Base-by-base conservation (phyloP, 441 rosid genomes). In the Gossypium davidsonii region DNA sequence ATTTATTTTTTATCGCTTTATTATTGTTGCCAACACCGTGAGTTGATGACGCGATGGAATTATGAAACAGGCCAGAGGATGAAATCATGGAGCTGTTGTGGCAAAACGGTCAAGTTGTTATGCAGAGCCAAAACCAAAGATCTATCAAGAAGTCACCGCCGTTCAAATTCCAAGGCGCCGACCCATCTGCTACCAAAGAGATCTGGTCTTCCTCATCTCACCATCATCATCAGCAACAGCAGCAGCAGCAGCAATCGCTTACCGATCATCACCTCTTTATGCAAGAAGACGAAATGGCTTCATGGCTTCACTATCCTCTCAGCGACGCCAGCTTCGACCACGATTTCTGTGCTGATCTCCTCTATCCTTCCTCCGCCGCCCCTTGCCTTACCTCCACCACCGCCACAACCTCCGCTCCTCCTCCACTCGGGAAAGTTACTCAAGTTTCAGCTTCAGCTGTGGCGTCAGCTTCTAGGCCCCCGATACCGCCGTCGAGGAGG, bases 211-310 rank as follows among this genome's bases (percentile, higher is more conserved):
- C 80, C 0, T 25, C 59, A 1, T 7, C 10, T 44, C 53, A 44
- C 15, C 58, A 49, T 2, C n/a, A 65, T 5, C 61, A 76, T 1
- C 64, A 79, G 0, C 56, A 3, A 14, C 39, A 34, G 1, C 39
- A 57, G 2, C 39, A 57, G 0, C 73, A 69, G 3, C 85, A 82
- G 1, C 79, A 76, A 20, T 72, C 71, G 12, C 49, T 71, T 42
- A 74, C 83, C 57, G 77, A 86, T 5, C 21, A 57, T 23, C 83
- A 81, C 67, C 85, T 89, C 34, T 89, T 94, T 67, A 88, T 92
- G 67, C 97, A 92, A 49, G 97, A 94, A 79, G 97, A 89, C 56
- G 98, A 94, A 79, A 90, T 94, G 97, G 77, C 91, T 20, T 84
- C 95, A 1, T 92, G 98, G 98, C 94, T 92, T 75, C 92, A 87